Evolutionary conservation across 176 grass and related monocot genomes (phyloP), one percentile per base, ranked within the genome.

Genomic region (Poa annua): DNA sequence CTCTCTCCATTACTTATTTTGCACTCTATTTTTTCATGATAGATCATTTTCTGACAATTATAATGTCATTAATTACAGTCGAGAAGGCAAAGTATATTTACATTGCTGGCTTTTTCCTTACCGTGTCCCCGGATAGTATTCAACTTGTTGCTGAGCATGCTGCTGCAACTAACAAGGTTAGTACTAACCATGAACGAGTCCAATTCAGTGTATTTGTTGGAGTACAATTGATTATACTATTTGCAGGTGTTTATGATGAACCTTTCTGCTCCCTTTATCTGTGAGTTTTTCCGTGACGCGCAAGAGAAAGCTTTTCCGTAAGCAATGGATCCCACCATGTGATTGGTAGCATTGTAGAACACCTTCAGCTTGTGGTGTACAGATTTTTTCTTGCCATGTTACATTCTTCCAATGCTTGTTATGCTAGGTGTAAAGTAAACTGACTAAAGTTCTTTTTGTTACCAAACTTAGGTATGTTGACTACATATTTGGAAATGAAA

Each of bases 101-200:
- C 55, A 99, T 99, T 77, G 93, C 97, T 90, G 97, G 97, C 7
- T 99, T 96, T 96, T 99, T 99, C 88, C 89, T 99, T 47, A 99
- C 97, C 0, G 97, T 99, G 25, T 96, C 97, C 4, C 97, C 97
- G 13, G 97, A 99, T 13, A 96, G 93, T 75, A 96, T 99, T 81
- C 89, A 90, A 88, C 89, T 90, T 63, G 97, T 96, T 75, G 93
- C 93, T 80, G 93, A 99, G 85, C 97, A 99, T 79, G 97, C 93
- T 90, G 91, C 91, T 47, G 80, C 88, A 64, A 92, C 85, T 53
- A 94, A 92, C 51, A 99, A 99, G 93, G 97, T 99, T 90, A 48
- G 22, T 76, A 8, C 61, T 71, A n/a, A 71, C 80, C 70, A 66
- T 25, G 68, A 83, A 72, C 2, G 26, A 56, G 7, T 20, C 19